Evolutionary conservation across 2,329 filamentous ascomycete genomes (phyloP), one percentile per base, ranked within the genome.

Genomic region (Trichoderma sp.): DNA sequence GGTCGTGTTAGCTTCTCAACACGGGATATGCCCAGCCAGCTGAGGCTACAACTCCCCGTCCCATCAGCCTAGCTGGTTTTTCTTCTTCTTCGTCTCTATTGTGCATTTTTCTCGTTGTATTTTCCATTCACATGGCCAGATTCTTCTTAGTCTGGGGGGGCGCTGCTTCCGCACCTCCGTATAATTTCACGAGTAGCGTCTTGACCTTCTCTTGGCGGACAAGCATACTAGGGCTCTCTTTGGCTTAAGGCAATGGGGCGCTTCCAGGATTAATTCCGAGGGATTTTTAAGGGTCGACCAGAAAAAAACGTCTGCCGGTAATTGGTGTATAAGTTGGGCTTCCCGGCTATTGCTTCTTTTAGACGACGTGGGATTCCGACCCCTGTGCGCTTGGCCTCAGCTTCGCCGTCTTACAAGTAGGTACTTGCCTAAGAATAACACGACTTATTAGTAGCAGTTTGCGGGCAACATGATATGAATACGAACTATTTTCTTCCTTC

Each of bases 151-250:
- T 39, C 24, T 32, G 30, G 32, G 28, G 61, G 59, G 46, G 39
- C 18, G 24, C 51, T 58, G 52, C 21, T 43, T 43, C 51, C 61
- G 61, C 34, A n/a, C n/a, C 61, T 58, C 61, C 61, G 49, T 65
- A 65, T 65, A 55, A 65, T 65, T 65, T 65, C 32, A 65, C 49
- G 49, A 65, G 51, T 63, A 64, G 46, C 60, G 46, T 34, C 26
- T 28, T 37, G 34, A 16, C 28, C 28, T n/a, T 14, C 13, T 39
- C 61, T 43, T 43, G 51, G 61, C 61, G 24, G 24, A 21, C 26
- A 21, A 28, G 7, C 5, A 5, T 4, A 52, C 61, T 65, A 39
- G 21, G 39, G 61, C 61, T 49, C 11, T 34, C 61, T 34, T 55
- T 46, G 28, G 51, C 61, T 37, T 55, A 65, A 65, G 51, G 32